A percentile compares a stretch with the other conserved stretches of the same genome.
Evolutionary conservation across 2,329 filamentous ascomycete species (phyloP).

Genomic region (Fusarium devonianum): DNA sequence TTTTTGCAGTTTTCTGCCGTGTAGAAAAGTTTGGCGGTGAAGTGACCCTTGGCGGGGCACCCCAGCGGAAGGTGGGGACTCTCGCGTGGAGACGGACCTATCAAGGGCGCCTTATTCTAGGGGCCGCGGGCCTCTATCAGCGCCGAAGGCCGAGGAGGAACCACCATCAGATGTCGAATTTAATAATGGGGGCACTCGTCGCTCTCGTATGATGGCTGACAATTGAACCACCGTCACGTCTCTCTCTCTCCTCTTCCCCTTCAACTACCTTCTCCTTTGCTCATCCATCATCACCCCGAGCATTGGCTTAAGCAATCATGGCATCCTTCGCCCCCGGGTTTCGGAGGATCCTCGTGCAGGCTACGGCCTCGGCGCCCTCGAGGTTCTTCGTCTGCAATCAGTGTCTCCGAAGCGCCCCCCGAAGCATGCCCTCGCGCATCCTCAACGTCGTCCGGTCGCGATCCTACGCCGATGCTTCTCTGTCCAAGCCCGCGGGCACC

Average conservation of each 20-base stretch:
- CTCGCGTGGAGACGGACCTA: constrained; percentile 39
- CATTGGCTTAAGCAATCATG: constrained; percentile 46
- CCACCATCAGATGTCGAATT: constrained; percentile 33
- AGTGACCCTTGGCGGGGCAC: constrained; percentile 39
- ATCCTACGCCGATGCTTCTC: constrained; percentile 47
- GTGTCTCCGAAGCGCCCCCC: constrained; percentile 51
- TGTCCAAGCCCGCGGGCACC: constrained; percentile 40
- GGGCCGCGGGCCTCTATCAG: constrained; percentile 15
- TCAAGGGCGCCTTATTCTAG: constrained; percentile 40
- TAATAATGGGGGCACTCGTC: constrained; percentile 10
- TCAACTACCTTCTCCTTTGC: constrained; percentile 1
- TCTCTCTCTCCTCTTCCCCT: background rate
- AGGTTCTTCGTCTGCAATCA: constrained; percentile 58
- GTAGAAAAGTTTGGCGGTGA: constrained; percentile 41
- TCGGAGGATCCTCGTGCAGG: constrained; percentile 50
- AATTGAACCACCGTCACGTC: constrained; percentile 5
- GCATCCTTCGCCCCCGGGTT: constrained; percentile 52
- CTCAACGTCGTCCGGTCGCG: constrained; percentile 51
- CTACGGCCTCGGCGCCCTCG: constrained; percentile 43
- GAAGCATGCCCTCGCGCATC: constrained; percentile 48
- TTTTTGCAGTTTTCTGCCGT: constrained; percentile 41
- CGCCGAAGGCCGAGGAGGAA: constrained; percentile 29
- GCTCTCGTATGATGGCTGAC: constrained; percentile 31
- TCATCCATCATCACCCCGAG: constrained; percentile 15
- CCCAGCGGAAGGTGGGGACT: constrained; percentile 18